Conservation (phyloP, 208 protist genomes). For the Angomonas ambiguus region DNA sequence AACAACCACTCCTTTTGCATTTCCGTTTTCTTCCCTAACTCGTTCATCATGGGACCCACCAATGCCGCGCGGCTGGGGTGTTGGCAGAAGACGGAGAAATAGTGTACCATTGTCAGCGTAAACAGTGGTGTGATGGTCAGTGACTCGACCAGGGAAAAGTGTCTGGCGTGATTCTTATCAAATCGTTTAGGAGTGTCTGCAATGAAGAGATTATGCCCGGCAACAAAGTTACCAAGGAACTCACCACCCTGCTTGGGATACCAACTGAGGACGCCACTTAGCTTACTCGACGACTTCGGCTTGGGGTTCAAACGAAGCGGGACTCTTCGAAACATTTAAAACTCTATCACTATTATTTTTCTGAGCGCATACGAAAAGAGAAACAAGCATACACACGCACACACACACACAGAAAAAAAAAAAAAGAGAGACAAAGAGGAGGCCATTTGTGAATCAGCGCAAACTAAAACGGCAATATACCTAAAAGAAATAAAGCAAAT, state of each 20-base stretch:
- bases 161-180: conserved; percentile 53
- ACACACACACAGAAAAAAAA: too few relatives aligned
- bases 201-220: conserved; percentile 79
- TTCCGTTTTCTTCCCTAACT: conserved; percentile 45
- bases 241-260: conserved; percentile 61
- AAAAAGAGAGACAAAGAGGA: background rate
- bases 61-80: conserved; percentile 38
- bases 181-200: conserved; percentile 64
- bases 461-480: background rate
- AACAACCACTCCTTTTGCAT: conserved; percentile 47
- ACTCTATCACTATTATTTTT: background rate
- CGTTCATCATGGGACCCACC: conserved; percentile 40
- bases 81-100: conserved; percentile 76
- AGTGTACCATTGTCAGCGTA: conserved; percentile 74
- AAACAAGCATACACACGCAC: background rate
- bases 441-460: background rate
- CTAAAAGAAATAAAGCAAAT: background rate
- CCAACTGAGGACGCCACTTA: conserved; percentile 21
- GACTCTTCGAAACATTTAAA: conserved; percentile 9
- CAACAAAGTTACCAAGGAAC: conserved; percentile 63
- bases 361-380: too few relatives aligned
- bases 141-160: conserved; percentile 71
- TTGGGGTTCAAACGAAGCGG: background rate
- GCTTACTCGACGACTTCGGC: background rate
- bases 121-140: conserved; percentile 67